Percentiles rank a stretch among this genome's conserved stretches.
Evolutionary conservation across 2,329 filamentous ascomycete species (phyloP).

Genomic region (Penicillium oxalicum): DNA sequence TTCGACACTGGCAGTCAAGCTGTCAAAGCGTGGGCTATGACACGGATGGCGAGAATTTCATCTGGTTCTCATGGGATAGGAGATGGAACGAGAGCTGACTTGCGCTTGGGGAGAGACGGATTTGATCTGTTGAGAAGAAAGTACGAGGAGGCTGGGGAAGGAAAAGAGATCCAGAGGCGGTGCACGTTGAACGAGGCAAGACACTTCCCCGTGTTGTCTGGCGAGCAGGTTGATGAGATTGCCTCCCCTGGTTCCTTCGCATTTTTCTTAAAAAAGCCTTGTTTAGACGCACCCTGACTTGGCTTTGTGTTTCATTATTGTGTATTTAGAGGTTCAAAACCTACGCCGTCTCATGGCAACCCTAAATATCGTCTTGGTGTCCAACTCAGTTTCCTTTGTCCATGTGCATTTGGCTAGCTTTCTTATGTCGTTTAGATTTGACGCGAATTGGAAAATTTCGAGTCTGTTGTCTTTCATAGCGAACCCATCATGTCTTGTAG

Average conservation of each 20-base stretch:
- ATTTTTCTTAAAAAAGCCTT: conserved; percentile 20
- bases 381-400: conserved; percentile 22
- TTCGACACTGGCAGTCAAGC: no score
- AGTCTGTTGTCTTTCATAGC: no score
- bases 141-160: background rate
- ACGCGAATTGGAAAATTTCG: no score
- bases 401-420: no score
- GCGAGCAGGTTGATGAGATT: conserved; percentile 23
- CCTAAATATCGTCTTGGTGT: conserved; percentile 27
- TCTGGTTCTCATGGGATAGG: no score
- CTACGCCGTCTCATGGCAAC: conserved; percentile 29
- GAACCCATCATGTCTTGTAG: no score
- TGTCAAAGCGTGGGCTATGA: no score
- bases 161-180: background rate
- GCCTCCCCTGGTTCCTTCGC: conserved; percentile 6
- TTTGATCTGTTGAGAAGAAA: background rate
- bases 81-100: background rate
- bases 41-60: no score
- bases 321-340: conserved; percentile 38
- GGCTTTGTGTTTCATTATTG: conserved; percentile 36
- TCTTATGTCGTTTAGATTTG: no score
- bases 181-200: background rate
- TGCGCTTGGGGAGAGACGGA: background rate
- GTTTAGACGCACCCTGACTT: conserved; percentile 19
- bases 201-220: conserved; percentile 8